Evolutionary conservation across 176 grass and related monocot species (phyloP).

Genomic region (Oryza punctata): DNA sequence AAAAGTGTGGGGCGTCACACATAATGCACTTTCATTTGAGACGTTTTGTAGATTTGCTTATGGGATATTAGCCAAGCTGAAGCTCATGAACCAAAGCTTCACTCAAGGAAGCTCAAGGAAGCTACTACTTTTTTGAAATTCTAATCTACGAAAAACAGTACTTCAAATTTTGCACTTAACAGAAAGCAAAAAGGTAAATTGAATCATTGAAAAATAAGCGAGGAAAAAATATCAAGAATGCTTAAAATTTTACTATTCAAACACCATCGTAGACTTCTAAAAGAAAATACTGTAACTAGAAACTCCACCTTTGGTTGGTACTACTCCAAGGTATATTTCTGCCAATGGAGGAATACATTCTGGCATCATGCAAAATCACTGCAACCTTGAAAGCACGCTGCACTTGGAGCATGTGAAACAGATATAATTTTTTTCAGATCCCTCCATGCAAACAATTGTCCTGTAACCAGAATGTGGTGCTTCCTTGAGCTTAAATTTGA

Average conservation of each 20-base stretch:
- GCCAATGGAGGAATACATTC: background rate
- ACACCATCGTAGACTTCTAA: slow-evolving; percentile 11
- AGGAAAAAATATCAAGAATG: background rate
- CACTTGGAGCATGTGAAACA: slow-evolving; percentile 20
- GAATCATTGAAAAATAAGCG: background rate
- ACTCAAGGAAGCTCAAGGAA: too few species aligned
- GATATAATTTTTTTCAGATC: background rate
- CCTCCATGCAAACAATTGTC: slow-evolving; percentile 23
- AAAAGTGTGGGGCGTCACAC: too few species aligned
- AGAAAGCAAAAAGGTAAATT: background rate
- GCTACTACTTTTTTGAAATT: background rate
- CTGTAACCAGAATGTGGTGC: slow-evolving; percentile 24
- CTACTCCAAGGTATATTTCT: background rate
- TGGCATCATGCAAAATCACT: slow-evolving; percentile 3
- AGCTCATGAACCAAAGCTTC: too few species aligned
- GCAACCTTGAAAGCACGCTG: slow-evolving; percentile 14
- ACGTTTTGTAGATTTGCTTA: too few species aligned
- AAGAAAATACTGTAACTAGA: background rate
- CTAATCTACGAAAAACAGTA: background rate
- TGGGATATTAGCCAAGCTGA: too few species aligned
- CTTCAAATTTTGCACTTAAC: background rate
- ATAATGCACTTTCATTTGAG: too few species aligned
- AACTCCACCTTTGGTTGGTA: slow-evolving; percentile 12
- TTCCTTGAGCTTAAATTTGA: slow-evolving; percentile 19
- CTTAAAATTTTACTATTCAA: background rate